These are phyloP conservation scores for Lipomyces orientalis DNA, from an alignment of 805 yeast genomes.

Conservation along the genomic window DNA sequence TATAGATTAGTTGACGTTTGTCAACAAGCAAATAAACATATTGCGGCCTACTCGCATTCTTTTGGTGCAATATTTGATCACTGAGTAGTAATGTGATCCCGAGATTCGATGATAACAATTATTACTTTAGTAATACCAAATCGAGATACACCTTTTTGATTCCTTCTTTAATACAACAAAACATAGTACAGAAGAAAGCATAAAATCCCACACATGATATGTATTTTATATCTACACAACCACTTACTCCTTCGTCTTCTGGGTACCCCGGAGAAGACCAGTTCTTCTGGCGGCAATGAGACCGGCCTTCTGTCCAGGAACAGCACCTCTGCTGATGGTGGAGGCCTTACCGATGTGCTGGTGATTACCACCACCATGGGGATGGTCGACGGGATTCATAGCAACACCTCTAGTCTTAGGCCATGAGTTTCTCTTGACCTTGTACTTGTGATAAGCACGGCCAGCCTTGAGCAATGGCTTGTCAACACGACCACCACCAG, in stretches of 20 bases:
- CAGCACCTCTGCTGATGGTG: slow-evolving; percentile 98
- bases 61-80: not conserved
- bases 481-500: slow-evolving; percentile 99
- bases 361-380: slow-evolving; percentile 99
- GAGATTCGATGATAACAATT: not conserved
- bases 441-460: slow-evolving; percentile 99
- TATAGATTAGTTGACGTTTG: not conserved
- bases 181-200: not conserved
- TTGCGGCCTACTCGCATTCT: not conserved
- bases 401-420: slow-evolving; percentile 99
- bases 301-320: slow-evolving; percentile 99
- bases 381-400: slow-evolving; percentile 99
- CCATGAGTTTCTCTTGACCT: slow-evolving; percentile 99
- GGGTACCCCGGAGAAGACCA: slow-evolving; percentile 99
- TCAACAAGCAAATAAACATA: not conserved
- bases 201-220: not conserved
- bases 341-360: slow-evolving; percentile 99
- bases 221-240: slow-evolving; percentile 8
- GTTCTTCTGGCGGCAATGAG: slow-evolving; percentile 99
- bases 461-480: slow-evolving; percentile 99
- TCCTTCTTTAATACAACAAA: slow-evolving; percentile 11
- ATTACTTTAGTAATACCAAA: slow-evolving; percentile 4
- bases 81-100: not conserved
- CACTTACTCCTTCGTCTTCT: slow-evolving; percentile 78
- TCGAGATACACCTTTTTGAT: slow-evolving; percentile 4